phyloP scores from a whole-genome alignment of 164 flowering plant genomes.

The Kingdonia uniflora region DNA sequence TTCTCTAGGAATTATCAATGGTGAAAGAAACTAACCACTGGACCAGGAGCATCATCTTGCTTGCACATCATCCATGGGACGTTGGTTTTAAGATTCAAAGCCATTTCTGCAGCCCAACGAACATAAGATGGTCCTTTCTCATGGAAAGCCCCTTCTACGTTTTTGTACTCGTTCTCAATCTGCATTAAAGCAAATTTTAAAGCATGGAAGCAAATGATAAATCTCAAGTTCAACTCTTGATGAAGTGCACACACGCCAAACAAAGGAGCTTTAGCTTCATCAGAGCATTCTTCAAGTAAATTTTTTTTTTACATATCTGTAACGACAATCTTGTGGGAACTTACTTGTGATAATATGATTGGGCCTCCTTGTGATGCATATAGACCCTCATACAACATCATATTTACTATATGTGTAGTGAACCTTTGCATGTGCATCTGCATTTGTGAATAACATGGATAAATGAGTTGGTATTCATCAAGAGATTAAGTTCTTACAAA shows the following conservation, averaged over 20 bases:
- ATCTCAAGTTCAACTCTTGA: neutral
- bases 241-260: neutral
- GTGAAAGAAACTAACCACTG: too few relatives aligned
- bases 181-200: constrained; percentile 21
- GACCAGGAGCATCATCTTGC: constrained; percentile 81
- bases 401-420: constrained; percentile 67
- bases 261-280: neutral
- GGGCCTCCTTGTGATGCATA: constrained; percentile 99
- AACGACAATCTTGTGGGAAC: too few relatives aligned
- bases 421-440: constrained; percentile 88
- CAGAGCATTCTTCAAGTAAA: too few relatives aligned
- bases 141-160: constrained; percentile 57
- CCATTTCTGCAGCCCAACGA: constrained; percentile 90
- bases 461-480: neutral
- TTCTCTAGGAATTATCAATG: neutral
- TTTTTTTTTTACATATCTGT: too few relatives aligned
- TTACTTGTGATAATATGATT: constrained; percentile 84
- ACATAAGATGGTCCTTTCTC: constrained; percentile 60
- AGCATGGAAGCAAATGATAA: neutral
- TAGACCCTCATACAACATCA: constrained; percentile 70
- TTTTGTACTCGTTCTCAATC: constrained; percentile 97
- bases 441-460: neutral
- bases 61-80: constrained; percentile 99
- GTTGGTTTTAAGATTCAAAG: constrained; percentile 74
- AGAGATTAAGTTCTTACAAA: neutral